Evolutionary conservation across 2,329 filamentous ascomycete species (phyloP).

Genomic region (Lachnellula occidentalis): DNA sequence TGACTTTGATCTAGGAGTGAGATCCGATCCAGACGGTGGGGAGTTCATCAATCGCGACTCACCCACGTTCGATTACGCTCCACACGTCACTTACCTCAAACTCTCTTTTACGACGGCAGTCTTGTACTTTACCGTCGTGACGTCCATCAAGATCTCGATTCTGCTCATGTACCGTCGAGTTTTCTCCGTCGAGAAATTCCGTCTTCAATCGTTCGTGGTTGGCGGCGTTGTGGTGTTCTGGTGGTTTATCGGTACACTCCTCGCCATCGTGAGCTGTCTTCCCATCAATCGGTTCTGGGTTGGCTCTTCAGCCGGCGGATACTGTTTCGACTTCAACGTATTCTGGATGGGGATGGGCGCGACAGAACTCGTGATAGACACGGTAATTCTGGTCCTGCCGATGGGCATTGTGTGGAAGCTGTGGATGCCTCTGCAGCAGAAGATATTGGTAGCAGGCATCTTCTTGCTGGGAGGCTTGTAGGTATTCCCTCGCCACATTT

Average conservation of each 20-base stretch:
- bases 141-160: conserved; percentile 1
- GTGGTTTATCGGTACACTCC: background rate
- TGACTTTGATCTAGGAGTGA: background rate
- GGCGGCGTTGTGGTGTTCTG: background rate
- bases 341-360: conserved; percentile 2
- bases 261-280: background rate
- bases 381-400: background rate
- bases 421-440: background rate
- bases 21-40: background rate
- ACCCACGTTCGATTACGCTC: background rate
- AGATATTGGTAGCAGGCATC: background rate
- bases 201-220: background rate
- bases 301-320: background rate
- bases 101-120: background rate
- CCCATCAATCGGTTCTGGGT: background rate
- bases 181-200: background rate
- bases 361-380: background rate
- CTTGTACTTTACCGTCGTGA: background rate
- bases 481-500: background rate
- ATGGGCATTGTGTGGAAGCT: background rate
- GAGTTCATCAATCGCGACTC: background rate
- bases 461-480: conserved; percentile 6
- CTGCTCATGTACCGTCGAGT: conserved; percentile 2
- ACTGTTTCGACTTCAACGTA: conserved; percentile 1
- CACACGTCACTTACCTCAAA: background rate